Conservation (phyloP, 2,329 filamentous ascomycete species). For the Cercospora beticola region DNA sequence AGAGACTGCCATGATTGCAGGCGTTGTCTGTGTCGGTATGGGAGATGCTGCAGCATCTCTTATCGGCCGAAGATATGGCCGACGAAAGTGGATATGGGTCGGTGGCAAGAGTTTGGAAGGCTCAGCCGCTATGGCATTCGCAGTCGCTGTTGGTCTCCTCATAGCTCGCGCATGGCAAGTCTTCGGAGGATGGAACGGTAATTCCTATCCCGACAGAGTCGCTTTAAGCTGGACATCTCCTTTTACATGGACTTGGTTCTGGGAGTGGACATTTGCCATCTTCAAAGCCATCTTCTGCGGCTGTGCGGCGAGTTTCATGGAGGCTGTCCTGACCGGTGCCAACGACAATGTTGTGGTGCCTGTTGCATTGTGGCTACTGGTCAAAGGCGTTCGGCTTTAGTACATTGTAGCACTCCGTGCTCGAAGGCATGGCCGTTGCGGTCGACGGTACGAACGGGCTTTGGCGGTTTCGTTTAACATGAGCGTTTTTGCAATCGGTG, state of each 20-base stretch:
- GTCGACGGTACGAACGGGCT: not conserved
- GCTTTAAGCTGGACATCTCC: not conserved
- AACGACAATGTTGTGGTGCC: slow-evolving; percentile 99
- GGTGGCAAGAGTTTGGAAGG: slow-evolving; percentile 96
- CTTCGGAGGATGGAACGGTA: slow-evolving; percentile 66
- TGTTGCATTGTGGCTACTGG: slow-evolving; percentile 86
- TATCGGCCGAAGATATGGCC: slow-evolving; percentile 81
- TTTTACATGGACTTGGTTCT: slow-evolving; percentile 14
- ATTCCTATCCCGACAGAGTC: slow-evolving; percentile 10
- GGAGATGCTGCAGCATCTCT: slow-evolving; percentile 92
- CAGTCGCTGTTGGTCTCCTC: slow-evolving; percentile 73
- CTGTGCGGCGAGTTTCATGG: slow-evolving; percentile 80
- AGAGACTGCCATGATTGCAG: slow-evolving; percentile 86
- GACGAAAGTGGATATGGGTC: slow-evolving; percentile 91
- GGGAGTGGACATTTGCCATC: slow-evolving; percentile 36
- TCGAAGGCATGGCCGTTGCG: not conserved
- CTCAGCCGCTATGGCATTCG: slow-evolving; percentile 72
- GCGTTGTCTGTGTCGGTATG: slow-evolving; percentile 90
- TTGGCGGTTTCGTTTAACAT: not conserved
- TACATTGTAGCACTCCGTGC: not conserved
- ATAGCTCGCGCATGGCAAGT: slow-evolving; percentile 71
- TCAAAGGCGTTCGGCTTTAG: slow-evolving; percentile 69
- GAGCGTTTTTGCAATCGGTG: not conserved
- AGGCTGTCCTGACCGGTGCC: slow-evolving; percentile 91
- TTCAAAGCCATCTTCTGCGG: slow-evolving; percentile 71